Base-by-base conservation (phyloP, 176 grass and related monocot genomes). In the Canna indica region DNA sequence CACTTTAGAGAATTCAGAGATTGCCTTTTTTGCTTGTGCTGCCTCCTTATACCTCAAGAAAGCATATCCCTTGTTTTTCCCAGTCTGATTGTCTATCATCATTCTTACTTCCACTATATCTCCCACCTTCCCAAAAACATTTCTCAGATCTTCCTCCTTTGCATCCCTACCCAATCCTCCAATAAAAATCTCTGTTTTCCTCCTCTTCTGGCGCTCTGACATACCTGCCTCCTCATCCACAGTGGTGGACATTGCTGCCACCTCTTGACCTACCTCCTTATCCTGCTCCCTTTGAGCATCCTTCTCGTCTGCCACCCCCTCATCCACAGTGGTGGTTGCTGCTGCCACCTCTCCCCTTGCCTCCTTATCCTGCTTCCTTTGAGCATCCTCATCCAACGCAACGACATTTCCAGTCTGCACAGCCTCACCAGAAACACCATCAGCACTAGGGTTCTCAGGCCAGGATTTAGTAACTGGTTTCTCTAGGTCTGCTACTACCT, bases 11-110 rank as follows among this genome's bases (percentile, higher is more conserved):
- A 88, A 88, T 71, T 83, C 52, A 15, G 85, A 26, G 44, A 88
- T 75, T 39, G 85, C 89, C 82, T 78, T 85, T 80, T 64, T 91
- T 28, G 89, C 85, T 44, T 91, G 85, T 1, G 71, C 45, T 20
- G 74, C 12, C 59, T 91, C 71, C 35, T 47, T 81, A 71, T 83
- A 91, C 24, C 73, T 72, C 70, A 91, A 78, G 33, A 91, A 91
- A 38, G 79, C 84, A 73, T 81, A 91, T 5, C 89, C 85, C 32
- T 85, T 88, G 75, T 85, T 91, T 77, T 83, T 85, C 75, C 78
- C 61, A 22, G 54, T 61, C 44, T 18, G 36, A 10, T 47, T 29
- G 17, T 85, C 77, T 82, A 83, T 76, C 35, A 83, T 78, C 79
- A 91, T 88, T 65, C 85, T 77, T 39, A 91, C 77, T 66, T 88